Base-by-base conservation (phyloP, 2,329 filamentous ascomycete genomes). In the Cercospora berteroae region DNA sequence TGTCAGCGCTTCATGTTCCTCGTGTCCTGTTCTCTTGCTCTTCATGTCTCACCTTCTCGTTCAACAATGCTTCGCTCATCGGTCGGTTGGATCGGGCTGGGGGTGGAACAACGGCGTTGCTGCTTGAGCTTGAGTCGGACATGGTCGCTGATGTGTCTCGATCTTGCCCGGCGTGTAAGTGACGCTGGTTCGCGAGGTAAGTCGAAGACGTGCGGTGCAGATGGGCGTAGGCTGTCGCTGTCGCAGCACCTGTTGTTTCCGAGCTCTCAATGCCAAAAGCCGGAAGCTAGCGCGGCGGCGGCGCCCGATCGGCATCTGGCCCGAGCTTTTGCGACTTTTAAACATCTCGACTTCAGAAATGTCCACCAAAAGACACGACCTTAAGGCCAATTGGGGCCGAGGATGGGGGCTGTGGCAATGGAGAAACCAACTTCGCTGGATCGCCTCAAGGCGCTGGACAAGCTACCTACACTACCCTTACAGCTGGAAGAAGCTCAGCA, bases 61-160 rank as follows among this genome's bases (percentile, higher is more conserved):
- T 98, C 79, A 99, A 88, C 77, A 99, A 89, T 78, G 94, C 92
- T 86, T 99, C 95, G 86, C 94, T 98, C 83, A 97, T 91, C 72
- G 95, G 94, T 82, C 87, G 87, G 79, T 82, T 87, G 70, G 88
- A 83, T 75, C 92, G 88, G 81, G 90, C 86, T 79, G 91, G 86
- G 44, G 74, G 68, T 72, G 88, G 85, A 80, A 86, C 85, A 75
- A 88, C 85, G 74, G 87, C 83, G 72, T 86, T 81, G 77, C 87
- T 76, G 69, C 82, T 75, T 67, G 77, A 71, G 62, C 79, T 81
- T 42, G 83, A 80, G 76, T 88, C 85, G 79, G 86, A 83, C 86
- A 89, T 88, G 78, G 78, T 78, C 10, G 50, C 33, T 58, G 55
- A 13, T 58, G n/a, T 20, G 29, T 33, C 48, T 55, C 13, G 55